phyloP scores from a whole-genome alignment of 2,329 filamentous ascomycete genomes.

The Penicillium brevicompactum region DNA sequence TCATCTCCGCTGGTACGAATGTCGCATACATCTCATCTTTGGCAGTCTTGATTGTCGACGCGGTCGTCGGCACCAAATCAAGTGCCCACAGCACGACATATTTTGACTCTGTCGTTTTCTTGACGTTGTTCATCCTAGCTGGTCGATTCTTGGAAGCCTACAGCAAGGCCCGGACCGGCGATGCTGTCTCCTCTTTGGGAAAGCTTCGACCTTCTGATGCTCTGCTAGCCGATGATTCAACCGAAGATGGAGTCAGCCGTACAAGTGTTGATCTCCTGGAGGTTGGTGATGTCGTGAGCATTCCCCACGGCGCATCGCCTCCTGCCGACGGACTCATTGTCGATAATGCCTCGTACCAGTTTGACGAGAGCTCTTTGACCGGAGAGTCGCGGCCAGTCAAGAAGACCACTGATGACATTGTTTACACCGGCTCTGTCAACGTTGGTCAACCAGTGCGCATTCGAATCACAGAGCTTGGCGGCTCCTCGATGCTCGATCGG shows the following conservation, averaged over 20 bases:
- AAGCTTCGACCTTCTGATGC: conserved; percentile 78
- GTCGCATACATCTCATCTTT: conserved; percentile 86
- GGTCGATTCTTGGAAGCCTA: conserved; percentile 70
- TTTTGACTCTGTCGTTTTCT: conserved; percentile 90
- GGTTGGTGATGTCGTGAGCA: conserved; percentile 70
- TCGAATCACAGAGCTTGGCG: conserved; percentile 46
- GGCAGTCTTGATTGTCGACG: conserved; percentile 69
- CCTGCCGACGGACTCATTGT: conserved; percentile 74
- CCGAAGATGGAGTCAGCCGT: conserved; percentile 36
- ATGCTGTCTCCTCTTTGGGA: conserved; percentile 78
- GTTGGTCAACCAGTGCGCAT: conserved; percentile 49
- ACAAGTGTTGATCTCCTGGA: conserved; percentile 71
- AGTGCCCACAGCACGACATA: conserved; percentile 65
- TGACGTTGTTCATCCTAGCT: conserved; percentile 82
- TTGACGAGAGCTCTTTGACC: conserved; percentile 90
- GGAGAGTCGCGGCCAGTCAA: conserved; percentile 51
- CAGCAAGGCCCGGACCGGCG: conserved; percentile 86
- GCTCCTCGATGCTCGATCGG: conserved; percentile 53
- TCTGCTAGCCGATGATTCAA: conserved; percentile 51
- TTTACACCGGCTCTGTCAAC: conserved; percentile 52
- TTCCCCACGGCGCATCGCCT: conserved; percentile 79
- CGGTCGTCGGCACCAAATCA: conserved; percentile 38
- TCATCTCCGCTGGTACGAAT: conserved; percentile 84
- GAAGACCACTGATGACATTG: conserved; percentile 45
- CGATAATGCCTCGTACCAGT: conserved; percentile 61